Conservation (phyloP, 164 flowering plant species). For the Amborella trichopoda region DNA sequence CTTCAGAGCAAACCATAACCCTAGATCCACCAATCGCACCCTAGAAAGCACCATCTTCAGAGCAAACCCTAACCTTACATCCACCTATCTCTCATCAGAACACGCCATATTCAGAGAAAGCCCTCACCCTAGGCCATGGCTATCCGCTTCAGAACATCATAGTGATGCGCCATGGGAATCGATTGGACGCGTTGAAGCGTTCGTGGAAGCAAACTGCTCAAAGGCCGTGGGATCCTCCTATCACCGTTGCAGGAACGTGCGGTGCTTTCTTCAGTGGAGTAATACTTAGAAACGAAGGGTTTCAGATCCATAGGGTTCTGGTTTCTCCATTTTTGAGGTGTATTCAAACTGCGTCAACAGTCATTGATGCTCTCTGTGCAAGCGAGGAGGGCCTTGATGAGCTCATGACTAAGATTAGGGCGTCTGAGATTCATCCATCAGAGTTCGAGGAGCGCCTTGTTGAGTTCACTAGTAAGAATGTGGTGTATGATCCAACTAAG, state of each 20-base stretch:
- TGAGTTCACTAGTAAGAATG: slow-evolving; percentile 13
- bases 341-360: slow-evolving; percentile 66
- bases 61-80: too few species aligned
- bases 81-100: too few species aligned
- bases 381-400: slow-evolving; percentile 17
- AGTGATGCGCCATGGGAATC: slow-evolving; percentile 91
- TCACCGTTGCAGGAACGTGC: slow-evolving; percentile 29
- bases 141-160: slow-evolving; percentile 63
- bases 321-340: slow-evolving; percentile 83
- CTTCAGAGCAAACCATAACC: too few species aligned
- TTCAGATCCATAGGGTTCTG: slow-evolving; percentile 53
- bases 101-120: too few species aligned
- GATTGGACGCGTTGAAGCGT: slow-evolving; percentile 56
- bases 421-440: too few species aligned
- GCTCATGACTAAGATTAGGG: too few species aligned
- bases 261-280: slow-evolving; percentile 51
- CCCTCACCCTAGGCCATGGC: too few species aligned
- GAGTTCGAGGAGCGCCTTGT: too few species aligned
- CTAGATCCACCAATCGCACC: too few species aligned
- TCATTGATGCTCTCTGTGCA: slow-evolving; percentile 41
- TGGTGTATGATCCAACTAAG: slow-evolving; percentile 37
- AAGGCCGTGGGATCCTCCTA: slow-evolving; percentile 81
- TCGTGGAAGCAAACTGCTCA: slow-evolving; percentile 43
- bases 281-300: slow-evolving; percentile 22
- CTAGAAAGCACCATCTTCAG: too few species aligned